Evolutionary conservation across 129 eudicot species (phyloP).

Genomic region (Arctium lappa): DNA sequence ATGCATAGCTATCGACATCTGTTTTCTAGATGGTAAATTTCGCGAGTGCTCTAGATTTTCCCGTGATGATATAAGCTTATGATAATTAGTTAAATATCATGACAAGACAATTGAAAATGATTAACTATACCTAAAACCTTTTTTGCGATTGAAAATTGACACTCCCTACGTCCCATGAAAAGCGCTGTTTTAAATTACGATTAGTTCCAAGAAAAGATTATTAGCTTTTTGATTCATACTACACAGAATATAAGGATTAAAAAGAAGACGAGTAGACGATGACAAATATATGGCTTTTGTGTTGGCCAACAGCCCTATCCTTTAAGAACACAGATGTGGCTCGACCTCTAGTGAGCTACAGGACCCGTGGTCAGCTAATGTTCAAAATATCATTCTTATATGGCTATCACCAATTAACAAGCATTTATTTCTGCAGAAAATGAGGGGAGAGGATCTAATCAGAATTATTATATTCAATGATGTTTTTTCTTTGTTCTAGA

Average conservation of each 20-base stretch:
- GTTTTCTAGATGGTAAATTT: not conserved
- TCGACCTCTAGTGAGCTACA: not conserved
- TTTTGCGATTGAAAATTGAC: not conserved
- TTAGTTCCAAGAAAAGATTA: not conserved
- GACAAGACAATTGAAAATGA: not conserved
- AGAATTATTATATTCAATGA: not conserved
- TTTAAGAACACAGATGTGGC: not conserved
- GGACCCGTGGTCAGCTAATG: not conserved
- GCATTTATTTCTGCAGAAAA: not conserved
- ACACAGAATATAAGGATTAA: not conserved
- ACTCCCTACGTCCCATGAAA: not conserved
- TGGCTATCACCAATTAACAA: constrained; percentile 6
- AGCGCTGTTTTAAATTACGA: not conserved
- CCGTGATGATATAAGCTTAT: not conserved
- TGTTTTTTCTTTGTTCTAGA: constrained; percentile 16
- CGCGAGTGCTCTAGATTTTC: not conserved
- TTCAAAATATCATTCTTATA: not conserved
- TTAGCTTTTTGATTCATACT: not conserved
- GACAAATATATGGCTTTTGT: constrained; percentile 2
- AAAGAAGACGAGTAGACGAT: not conserved
- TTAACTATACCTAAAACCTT: not conserved
- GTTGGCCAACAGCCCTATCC: constrained; percentile 1
- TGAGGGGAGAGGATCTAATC: not conserved
- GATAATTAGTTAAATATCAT: not conserved
- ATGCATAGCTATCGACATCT: not conserved